phyloP scores from a whole-genome alignment of 2,329 filamentous ascomycete species.

The Pleurostoma richardsiae region DNA sequence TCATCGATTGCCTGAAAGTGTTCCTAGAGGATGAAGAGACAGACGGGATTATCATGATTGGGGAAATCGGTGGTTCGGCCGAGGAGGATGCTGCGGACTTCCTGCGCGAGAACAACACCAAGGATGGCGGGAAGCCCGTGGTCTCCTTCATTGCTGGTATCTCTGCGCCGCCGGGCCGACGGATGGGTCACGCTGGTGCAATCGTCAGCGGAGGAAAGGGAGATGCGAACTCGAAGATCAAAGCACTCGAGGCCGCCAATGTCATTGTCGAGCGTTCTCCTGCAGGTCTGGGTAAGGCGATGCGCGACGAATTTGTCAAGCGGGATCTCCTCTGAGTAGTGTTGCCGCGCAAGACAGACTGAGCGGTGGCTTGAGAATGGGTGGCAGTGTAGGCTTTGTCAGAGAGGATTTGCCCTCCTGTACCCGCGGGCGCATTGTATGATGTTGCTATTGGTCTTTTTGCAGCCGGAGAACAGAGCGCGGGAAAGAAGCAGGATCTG shows the following conservation, averaged over 20 bases:
- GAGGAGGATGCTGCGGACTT: conserved; percentile 99
- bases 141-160: conserved; percentile 99
- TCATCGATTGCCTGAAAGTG: conserved; percentile 97
- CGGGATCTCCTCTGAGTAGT: conserved; percentile 84
- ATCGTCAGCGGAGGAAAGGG: conserved; percentile 98
- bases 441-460: too few species aligned
- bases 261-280: conserved; percentile 96
- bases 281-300: conserved; percentile 83
- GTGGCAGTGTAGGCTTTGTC: too few species aligned
- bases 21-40: conserved; percentile 96
- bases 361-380: conserved; percentile 85
- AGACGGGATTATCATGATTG: conserved; percentile 99
- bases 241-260: conserved; percentile 85
- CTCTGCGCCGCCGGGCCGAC: conserved; percentile 88
- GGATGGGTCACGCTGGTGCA: conserved; percentile 98
- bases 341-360: conserved; percentile 76
- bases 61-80: conserved; percentile 94
- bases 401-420: too few species aligned
- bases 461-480: too few species aligned
- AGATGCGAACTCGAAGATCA: conserved; percentile 96
- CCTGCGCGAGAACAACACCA: conserved; percentile 84
- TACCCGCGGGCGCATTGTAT: too few species aligned
- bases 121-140: conserved; percentile 82
- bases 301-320: conserved; percentile 94
- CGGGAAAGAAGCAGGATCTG: too few species aligned